A percentile compares a stretch with the other conserved stretches of the same genome.
Conservation (phyloP, 768 basidiomycete genomes). For the Fomitopsis serialis region DNA sequence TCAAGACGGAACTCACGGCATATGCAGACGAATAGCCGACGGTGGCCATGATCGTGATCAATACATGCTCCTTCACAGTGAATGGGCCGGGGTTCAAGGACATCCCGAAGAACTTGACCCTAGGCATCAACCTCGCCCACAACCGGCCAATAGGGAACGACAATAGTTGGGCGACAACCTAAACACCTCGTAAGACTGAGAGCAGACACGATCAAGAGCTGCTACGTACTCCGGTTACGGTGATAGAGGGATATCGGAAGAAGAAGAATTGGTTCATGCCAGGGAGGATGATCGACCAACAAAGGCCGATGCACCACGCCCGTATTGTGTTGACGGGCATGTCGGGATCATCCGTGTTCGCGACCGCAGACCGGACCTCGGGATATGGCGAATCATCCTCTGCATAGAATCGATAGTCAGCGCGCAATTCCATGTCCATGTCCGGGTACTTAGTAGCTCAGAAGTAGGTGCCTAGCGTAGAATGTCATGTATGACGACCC, state of each 20-base stretch:
- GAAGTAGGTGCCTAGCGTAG: no score
- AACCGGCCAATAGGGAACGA: conserved; percentile 60
- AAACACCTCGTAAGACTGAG: conserved; percentile 3
- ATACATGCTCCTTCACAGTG: conserved; percentile 69
- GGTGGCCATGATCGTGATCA: conserved; percentile 39
- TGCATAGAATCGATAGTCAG: neutral
- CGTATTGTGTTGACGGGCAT: conserved; percentile 33
- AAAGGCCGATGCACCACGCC: conserved; percentile 32
- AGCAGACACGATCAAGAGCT: neutral
- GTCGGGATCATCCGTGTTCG: conserved; percentile 41
- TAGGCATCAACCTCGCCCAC: conserved; percentile 52
- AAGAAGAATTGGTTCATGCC: conserved; percentile 79
- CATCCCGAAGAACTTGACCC: conserved; percentile 45
- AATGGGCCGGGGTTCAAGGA: conserved; percentile 65
- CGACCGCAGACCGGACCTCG: conserved; percentile 47
- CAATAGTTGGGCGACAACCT: conserved; percentile 63
- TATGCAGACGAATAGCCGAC: conserved; percentile 29
- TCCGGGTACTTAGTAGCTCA: no score
- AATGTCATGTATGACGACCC: no score
- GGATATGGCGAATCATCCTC: conserved; percentile 50
- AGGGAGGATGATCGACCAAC: conserved; percentile 55
- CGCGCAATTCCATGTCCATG: neutral
- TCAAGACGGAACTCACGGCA: conserved; percentile 20
- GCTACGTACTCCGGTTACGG: conserved; percentile 20
- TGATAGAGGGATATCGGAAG: conserved; percentile 55